Percentiles rank a stretch among this genome's conserved stretches.
These are phyloP conservation scores for Penicillium sp. DNA, from an alignment of 2,329 filamentous ascomycete genomes.

Conservation along the genomic window DNA sequence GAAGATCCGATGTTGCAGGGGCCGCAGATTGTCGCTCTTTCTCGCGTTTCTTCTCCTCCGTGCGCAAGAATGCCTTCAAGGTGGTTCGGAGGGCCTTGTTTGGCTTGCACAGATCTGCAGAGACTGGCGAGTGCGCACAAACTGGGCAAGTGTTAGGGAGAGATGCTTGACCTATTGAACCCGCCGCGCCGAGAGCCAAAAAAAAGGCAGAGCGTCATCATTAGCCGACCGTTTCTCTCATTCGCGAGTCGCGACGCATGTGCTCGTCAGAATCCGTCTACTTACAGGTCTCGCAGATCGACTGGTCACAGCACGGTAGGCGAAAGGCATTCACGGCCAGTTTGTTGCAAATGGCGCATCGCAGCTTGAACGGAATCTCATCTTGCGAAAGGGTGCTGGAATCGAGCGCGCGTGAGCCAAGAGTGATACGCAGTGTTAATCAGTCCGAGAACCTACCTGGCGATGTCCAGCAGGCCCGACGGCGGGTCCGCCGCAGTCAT, in stretches of 20 bases:
- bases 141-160: slow-evolving; percentile 78
- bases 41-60: slow-evolving; percentile 82
- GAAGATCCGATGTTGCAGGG: slow-evolving; percentile 24
- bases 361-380: slow-evolving; percentile 90
- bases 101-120: slow-evolving; percentile 76
- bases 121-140: slow-evolving; percentile 86
- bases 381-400: slow-evolving; percentile 67
- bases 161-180: slow-evolving; percentile 60
- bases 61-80: slow-evolving; percentile 83
- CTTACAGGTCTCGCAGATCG: slow-evolving; percentile 85
- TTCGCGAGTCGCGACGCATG: too few species aligned
- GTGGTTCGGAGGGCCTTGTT: slow-evolving; percentile 91
- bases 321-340: slow-evolving; percentile 86
- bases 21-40: slow-evolving; percentile 45
- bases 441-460: slow-evolving; percentile 27
- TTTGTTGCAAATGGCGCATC: slow-evolving; percentile 89
- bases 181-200: too few species aligned
- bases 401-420: not conserved
- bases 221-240: not conserved
- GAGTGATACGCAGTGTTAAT: too few species aligned
- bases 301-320: slow-evolving; percentile 89
- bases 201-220: not conserved
- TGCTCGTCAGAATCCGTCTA: slow-evolving; percentile 6
- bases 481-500: slow-evolving; percentile 39
- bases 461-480: slow-evolving; percentile 40